Base-by-base conservation (phyloP, 169 alveolate genomes). In the Plasmodium adleri region DNA sequence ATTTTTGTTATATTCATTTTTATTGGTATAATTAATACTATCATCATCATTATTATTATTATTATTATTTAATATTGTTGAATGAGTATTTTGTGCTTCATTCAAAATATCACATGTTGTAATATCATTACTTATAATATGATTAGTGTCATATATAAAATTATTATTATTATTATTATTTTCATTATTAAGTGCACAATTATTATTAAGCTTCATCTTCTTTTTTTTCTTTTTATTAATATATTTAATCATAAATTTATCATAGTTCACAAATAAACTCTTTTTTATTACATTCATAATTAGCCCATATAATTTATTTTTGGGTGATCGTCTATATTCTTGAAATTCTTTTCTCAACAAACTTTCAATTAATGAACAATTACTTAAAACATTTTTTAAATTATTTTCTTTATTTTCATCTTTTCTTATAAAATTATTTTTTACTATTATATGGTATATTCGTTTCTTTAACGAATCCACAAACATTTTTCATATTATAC, bases 401-500 rank as follows among this genome's bases (percentile, higher is more conserved):
- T 80, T 80, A 6, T 71, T 67, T 67, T 49, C 26, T 47, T 66
- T 47, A 80, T 80, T 80, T 52, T 68, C 66, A 67, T 80, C 56
- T 54, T 80, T 52, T 12, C 24, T n/a, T 62, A 80, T 68, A 15
- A 80, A 47, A 20, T 80, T 67, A 10, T 80, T 80, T n/a, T 72
- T 49, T 26, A 47, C 5, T 56, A 80, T 80, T 67, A 80, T 80
- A 67, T 80, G 45, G 28, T 26, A 60, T 80, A 80, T 80, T 32
- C 80, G 17, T 13, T 17, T 56, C 20, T 54, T 54, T 13, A 54
- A 54, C 3, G 63, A 54, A 54, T 54, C 63, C n/a, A 54, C n/a
- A 54, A 54, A 54, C 63, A 54, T 54, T 54, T 54, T 54, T 54
- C 17, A n/a, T 54, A 15, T 54, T 7, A 54, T 54, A 54, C 1